Conservation (phyloP, 2,329 filamentous ascomycete genomes). For the Trichophyton verrucosum region DNA sequence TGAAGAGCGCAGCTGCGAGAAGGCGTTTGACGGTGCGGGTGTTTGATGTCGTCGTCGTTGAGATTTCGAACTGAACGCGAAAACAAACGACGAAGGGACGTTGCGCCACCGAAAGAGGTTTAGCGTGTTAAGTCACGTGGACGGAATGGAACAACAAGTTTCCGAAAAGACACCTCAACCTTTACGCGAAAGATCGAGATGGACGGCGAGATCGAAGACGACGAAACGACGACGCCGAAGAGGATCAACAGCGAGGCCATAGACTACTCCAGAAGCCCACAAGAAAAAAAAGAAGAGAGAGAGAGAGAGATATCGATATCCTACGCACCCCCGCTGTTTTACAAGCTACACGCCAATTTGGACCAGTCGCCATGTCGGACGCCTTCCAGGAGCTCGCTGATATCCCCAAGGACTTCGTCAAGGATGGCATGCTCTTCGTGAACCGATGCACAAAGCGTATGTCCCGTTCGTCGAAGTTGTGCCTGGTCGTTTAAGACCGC, state of each 20-base stretch:
- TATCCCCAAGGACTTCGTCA: slow-evolving; percentile 43
- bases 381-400: slow-evolving; percentile 50
- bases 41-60: not conserved
- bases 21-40: not conserved
- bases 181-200: not conserved
- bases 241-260: not conserved
- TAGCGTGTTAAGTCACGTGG: not conserved
- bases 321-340: not conserved
- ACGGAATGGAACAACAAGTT: not conserved
- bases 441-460: slow-evolving; percentile 39
- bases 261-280: not conserved
- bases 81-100: not conserved
- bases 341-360: not conserved
- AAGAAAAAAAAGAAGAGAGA: no score
- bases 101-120: not conserved
- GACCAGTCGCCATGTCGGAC: slow-evolving; percentile 38
- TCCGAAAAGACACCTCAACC: not conserved
- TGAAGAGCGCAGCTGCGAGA: not conserved
- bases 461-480: not conserved
- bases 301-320: not conserved
- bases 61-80: not conserved
- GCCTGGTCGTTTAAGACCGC: slow-evolving; percentile 4
- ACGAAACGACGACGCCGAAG: not conserved
- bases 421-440: slow-evolving; percentile 38
- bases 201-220: not conserved